Base-by-base conservation (phyloP, 2,329 filamentous ascomycete species). In the Uncinocarpus reesii region DNA sequence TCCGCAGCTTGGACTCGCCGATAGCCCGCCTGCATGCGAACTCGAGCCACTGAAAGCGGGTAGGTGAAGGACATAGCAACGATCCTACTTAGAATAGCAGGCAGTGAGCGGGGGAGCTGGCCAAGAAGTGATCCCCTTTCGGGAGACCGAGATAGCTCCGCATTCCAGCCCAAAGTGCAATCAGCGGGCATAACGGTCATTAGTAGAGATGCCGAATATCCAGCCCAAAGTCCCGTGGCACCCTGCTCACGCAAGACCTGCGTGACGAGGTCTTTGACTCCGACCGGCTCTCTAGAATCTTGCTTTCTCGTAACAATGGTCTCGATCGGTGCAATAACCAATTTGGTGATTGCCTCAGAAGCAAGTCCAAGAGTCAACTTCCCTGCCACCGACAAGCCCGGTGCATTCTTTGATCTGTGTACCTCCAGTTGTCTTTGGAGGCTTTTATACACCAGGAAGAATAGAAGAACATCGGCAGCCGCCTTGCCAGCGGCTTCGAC, bases 111-210 rank as follows among this genome's bases (percentile, higher is more conserved):
- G 82, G 7, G 76, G 59, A 36, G 65, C 65, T 0, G 77, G 65
- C 0, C 75, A 72, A 71, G 8, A 2, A 21, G 13, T 18, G n/a
- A n/a, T 11, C 21, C 13, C n/a, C 18, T 67, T 7, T 8, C 36
- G 26, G 40, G 26, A 84, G 61, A 1, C 72, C 61, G 45, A 77
- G 74, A 55, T 83, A 81, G 69, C 6, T 81, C 68, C 56, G 86
- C 81, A 59, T 93, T 86, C 24, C 94, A n/a, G n/a, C 70, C 56
- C 90, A 81, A 62, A 95, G 89, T 0, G 89, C 94, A 54, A 95
- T 76, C 55, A 83, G 83, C 1, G 89, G n/a, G 88, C 58, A 95
- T 95, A 23, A 94, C 71, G 0, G 88, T 89, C 43, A 94, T 68
- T 32, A 95, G 74, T 50, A 94, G 65, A 18, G 78, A 82, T 1